Conservation (phyloP, 805 yeast species). For the Torulaspora gathmanii region DNA sequence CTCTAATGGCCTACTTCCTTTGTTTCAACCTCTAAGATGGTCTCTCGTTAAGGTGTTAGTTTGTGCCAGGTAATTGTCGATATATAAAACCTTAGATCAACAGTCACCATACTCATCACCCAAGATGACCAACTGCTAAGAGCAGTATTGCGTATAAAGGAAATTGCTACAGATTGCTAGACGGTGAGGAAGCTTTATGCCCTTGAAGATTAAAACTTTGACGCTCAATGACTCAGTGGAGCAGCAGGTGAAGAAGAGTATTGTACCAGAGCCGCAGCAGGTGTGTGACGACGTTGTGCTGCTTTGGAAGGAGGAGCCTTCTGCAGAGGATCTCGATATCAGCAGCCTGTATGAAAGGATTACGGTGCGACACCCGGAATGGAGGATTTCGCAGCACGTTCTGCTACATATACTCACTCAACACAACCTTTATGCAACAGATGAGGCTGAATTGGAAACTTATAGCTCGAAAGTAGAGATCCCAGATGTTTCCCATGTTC, state of each 20-base stretch:
- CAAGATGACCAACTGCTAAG: not conserved
- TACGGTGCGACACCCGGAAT: constrained; percentile 48
- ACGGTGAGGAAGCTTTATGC: constrained; percentile 14
- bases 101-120: not conserved
- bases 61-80: constrained; percentile 1
- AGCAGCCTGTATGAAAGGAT: constrained; percentile 50
- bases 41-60: not conserved
- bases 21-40: not conserved
- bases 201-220: constrained; percentile 24
- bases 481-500: constrained; percentile 34
- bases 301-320: constrained; percentile 65
- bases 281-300: constrained; percentile 56
- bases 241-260: constrained; percentile 9
- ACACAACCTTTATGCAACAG: constrained; percentile 48
- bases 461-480: constrained; percentile 47
- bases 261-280: constrained; percentile 54
- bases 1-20: not conserved
- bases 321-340: constrained; percentile 53
- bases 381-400: constrained; percentile 61
- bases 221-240: constrained; percentile 24
- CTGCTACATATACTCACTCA: constrained; percentile 50
- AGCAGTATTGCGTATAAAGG: not conserved
- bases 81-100: constrained; percentile 1
- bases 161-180: not conserved
- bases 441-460: constrained; percentile 46